These are phyloP conservation scores for Alisma plantagoaquatica DNA, from an alignment of 106 monocot genomes.

Conservation along the genomic window DNA sequence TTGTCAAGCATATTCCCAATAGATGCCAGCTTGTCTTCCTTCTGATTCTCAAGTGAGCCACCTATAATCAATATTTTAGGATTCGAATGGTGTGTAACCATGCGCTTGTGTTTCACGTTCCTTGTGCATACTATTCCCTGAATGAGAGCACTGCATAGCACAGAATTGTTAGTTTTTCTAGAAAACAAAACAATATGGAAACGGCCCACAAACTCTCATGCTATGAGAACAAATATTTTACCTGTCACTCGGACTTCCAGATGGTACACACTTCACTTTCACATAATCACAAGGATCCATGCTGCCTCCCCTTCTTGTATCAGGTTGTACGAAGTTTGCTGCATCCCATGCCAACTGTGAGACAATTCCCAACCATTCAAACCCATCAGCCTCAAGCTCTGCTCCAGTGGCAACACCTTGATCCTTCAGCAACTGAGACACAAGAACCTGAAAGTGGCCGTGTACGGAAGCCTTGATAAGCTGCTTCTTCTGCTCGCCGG, in stretches of 20 bases:
- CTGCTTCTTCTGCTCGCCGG: constrained; percentile 34
- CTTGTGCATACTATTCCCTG: constrained; percentile 91
- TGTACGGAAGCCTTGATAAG: constrained; percentile 26
- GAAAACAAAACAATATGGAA: background rate
- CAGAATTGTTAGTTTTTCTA: background rate
- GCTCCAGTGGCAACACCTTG: constrained; percentile 34
- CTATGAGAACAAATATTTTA: constrained; percentile 11
- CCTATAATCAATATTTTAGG: constrained; percentile 73
- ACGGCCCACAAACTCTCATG: background rate
- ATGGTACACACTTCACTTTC: constrained; percentile 77
- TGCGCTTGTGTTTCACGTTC: constrained; percentile 84
- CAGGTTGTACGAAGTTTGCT: constrained; percentile 66
- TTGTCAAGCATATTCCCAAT: too few species aligned
- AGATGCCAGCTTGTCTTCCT: constrained; percentile 69
- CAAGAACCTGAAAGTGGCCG: constrained; percentile 62
- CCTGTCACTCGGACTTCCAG: constrained; percentile 71
- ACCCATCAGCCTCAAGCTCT: constrained; percentile 16
- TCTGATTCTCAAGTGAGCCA: constrained; percentile 81
- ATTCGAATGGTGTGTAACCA: constrained; percentile 74
- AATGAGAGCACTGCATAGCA: constrained; percentile 40
- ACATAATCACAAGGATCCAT: constrained; percentile 90
- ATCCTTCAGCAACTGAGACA: constrained; percentile 57
- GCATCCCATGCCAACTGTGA: constrained; percentile 84
- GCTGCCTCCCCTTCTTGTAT: constrained; percentile 70
- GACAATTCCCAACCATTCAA: constrained; percentile 76